phyloP scores from a whole-genome alignment of 1,139 yeast species.

The Lodderomyces parapsilosis region DNA sequence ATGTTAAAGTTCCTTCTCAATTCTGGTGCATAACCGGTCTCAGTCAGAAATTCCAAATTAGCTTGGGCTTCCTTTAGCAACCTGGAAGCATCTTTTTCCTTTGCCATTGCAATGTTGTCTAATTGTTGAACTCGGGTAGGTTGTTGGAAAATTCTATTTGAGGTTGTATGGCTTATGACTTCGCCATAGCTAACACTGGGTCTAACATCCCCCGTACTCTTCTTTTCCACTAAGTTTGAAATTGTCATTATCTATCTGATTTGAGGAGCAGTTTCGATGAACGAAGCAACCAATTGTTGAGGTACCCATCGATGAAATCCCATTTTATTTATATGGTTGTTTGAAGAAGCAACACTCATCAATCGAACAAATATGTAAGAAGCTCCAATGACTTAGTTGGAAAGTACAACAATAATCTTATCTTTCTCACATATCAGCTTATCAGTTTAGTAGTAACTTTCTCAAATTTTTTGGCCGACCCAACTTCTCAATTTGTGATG shows the following conservation, averaged over 20 bases:
- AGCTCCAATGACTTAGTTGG: too few species aligned
- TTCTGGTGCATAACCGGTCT: constrained; percentile 38
- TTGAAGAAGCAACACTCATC: too few species aligned
- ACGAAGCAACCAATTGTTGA: background rate
- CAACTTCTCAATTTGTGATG: background rate
- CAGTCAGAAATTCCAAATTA: constrained; percentile 30
- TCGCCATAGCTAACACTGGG: constrained; percentile 22
- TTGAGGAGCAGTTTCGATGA: background rate
- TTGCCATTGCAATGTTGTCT: constrained; percentile 11
- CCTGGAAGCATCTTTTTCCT: constrained; percentile 16
- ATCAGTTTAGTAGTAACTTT: too few species aligned
- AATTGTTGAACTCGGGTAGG: constrained; percentile 10
- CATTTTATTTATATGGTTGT: background rate
- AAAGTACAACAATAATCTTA: too few species aligned
- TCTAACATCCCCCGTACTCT: constrained; percentile 8
- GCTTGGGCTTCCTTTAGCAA: constrained; percentile 30
- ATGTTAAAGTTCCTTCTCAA: constrained; percentile 49
- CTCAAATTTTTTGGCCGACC: too few species aligned
- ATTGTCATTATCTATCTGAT: background rate
- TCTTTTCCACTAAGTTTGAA: constrained; percentile 9
- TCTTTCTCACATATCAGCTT: too few species aligned
- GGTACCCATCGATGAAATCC: too few species aligned
- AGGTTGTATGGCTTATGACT: constrained; percentile 16
- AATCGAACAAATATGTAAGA: too few species aligned
- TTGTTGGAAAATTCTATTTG: constrained; percentile 10